These are phyloP conservation scores for Amniculicola lignicola DNA, from an alignment of 495 filamentous ascomycete genomes.

Conservation along the genomic window DNA sequence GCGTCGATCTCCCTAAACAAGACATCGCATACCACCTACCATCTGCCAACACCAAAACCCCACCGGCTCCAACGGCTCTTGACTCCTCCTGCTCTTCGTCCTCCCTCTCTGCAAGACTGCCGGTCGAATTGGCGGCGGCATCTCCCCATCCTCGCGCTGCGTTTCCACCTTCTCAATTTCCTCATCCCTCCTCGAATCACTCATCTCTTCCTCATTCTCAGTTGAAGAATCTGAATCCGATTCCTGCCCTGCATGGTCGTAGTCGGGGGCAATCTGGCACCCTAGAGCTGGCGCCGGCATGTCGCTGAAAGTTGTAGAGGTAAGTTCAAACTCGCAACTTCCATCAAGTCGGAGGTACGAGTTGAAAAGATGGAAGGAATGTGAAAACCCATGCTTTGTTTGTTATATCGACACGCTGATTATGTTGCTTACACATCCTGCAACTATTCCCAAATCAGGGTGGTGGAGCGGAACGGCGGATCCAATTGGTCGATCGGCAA, in stretches of 20 bases:
- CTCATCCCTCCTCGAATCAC: not conserved
- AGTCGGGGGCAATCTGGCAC: constrained; percentile 28
- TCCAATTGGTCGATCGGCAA: no score
- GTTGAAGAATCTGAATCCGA: constrained; percentile 8
- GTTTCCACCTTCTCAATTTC: constrained; percentile 29
- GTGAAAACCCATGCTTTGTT: no score
- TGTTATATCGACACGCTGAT: no score
- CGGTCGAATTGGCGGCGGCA: not conserved
- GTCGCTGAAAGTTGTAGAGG: no score
- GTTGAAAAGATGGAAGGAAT: no score
- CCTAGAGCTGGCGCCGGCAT: constrained; percentile 16
- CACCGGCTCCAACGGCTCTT: constrained; percentile 35
- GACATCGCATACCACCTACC: constrained; percentile 13
- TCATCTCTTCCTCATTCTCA: constrained; percentile 1
- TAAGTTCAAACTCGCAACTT: no score
- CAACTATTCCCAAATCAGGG: no score
- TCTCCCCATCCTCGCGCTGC: not conserved
- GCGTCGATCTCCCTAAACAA: not conserved
- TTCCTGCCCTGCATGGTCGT: not conserved
- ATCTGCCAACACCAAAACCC: constrained; percentile 53
- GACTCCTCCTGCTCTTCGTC: constrained; percentile 16
- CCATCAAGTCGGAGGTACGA: no score
- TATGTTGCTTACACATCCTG: no score
- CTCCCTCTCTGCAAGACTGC: constrained; percentile 14
- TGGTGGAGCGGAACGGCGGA: no score